Evolutionary conservation across 2,329 filamentous ascomycete genomes (phyloP), one percentile per base, ranked within the genome.

Genomic region (Dactylellina drechsleri): DNA sequence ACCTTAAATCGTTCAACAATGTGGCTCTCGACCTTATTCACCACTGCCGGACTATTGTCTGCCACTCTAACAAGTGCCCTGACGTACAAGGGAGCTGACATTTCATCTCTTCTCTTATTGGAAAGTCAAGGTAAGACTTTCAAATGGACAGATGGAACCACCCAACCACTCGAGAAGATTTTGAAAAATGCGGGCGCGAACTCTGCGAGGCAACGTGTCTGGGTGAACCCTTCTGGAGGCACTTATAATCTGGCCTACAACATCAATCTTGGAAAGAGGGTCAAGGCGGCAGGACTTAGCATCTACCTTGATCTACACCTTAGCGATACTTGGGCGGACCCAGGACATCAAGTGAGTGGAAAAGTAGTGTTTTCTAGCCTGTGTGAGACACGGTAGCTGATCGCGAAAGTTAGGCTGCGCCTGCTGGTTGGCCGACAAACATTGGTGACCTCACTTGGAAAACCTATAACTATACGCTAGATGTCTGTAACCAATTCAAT

Each of bases 241-340:
- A 84, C 85, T 77, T 92, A 92, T 81, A 86, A 90, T 80, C 84
- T 92, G 49, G 86, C 86, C 71, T 92, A 92, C 82, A 92, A 91
- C 80, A 80, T 92, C 76, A 82, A 86, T 65, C 84, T 92, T n/a
- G 90, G 88, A 2, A 86, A 86, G 80, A 85, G 90, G 59, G 88
- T 89, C 2, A 85, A 88, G 77, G 86, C 86, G 1, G 88, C 86
- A 0, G 90, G 89, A 0, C 80, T 92, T 62, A 83, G 83, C 1
- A 83, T 91, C 43, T 87, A 86, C 78, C 82, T 91, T 16, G 87
- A 90, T 77, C 82, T 92, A 75, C 88, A 91, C 81, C 87, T 87
- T 78, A 88, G 86, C 80, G 89, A 91, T 81, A 90, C 86, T 0
- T 92, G 89, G 90, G 90, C 90, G 0, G 90, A 91, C 78, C 89